Conservation (phyloP, 768 basidiomycete species). For the Terana coerulea region DNA sequence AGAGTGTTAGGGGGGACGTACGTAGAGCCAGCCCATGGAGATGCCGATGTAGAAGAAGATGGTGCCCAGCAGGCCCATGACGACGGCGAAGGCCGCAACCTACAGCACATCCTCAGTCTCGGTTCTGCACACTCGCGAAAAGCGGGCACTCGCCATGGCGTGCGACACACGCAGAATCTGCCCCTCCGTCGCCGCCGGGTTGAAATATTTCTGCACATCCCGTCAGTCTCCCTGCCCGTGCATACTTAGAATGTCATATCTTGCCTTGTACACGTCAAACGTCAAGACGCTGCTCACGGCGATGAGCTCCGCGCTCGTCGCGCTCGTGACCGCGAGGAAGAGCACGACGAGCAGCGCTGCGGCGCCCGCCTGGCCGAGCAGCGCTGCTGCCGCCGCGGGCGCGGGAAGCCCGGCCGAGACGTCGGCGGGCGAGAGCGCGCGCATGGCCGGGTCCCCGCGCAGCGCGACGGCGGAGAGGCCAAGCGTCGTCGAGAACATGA, state of each 20-base stretch:
- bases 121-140: too few species aligned
- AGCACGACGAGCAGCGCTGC: slow-evolving; percentile 74
- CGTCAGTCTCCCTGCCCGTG: neutral
- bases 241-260: neutral
- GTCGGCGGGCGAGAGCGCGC: slow-evolving; percentile 49
- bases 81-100: slow-evolving; percentile 67
- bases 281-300: slow-evolving; percentile 83
- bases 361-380: slow-evolving; percentile 79
- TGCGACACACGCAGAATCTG: slow-evolving; percentile 73
- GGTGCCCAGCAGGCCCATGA: slow-evolving; percentile 79
- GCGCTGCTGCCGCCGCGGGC: slow-evolving; percentile 75
- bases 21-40: slow-evolving; percentile 92
- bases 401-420: slow-evolving; percentile 89
- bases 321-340: slow-evolving; percentile 84
- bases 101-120: slow-evolving; percentile 25
- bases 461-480: slow-evolving; percentile 88
- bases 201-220: slow-evolving; percentile 62
- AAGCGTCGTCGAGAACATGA: slow-evolving; percentile 81
- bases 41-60: slow-evolving; percentile 91
- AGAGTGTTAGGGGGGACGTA: too few species aligned
- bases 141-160: slow-evolving; percentile 46
- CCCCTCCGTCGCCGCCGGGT: slow-evolving; percentile 71
- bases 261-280: slow-evolving; percentile 80
- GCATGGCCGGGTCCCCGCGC: slow-evolving; percentile 53
- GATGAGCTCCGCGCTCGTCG: slow-evolving; percentile 87